A percentile compares a stretch with the other conserved stretches of the same genome.
Evolutionary conservation across 75 land plant species (phyloP).

Genomic region (Pinus taeda): DNA sequence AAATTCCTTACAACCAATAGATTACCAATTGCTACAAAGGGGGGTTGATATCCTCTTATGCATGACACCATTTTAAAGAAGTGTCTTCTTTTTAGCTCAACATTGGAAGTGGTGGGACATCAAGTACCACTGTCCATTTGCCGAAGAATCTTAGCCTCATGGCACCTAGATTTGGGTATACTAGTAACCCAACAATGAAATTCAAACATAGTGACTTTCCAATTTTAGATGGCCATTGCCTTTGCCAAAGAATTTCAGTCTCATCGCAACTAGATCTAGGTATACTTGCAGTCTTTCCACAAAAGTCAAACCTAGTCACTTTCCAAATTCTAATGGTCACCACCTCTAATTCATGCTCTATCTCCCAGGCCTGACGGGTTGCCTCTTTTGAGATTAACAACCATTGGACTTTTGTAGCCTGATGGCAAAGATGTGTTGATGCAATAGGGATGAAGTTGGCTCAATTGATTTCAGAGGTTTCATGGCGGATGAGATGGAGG

Average conservation of each 20-base stretch:
- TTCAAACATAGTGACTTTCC: no score
- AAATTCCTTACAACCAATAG: slow-evolving; percentile 61
- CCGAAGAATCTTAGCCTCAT: no score
- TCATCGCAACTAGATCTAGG: slow-evolving; percentile 50
- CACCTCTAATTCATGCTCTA: not conserved
- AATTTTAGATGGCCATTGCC: no score
- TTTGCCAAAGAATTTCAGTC: slow-evolving; percentile 18
- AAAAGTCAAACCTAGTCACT: slow-evolving; percentile 33
- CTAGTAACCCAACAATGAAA: no score
- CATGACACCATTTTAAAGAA: slow-evolving; percentile 48
- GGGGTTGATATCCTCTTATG: slow-evolving; percentile 50
- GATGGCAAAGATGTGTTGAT: slow-evolving; percentile 49
- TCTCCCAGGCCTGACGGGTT: slow-evolving; percentile 73
- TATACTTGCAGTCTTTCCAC: slow-evolving; percentile 60
- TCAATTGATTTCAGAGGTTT: slow-evolving; percentile 73
- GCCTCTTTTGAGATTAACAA: slow-evolving; percentile 72
- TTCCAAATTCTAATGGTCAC: slow-evolving; percentile 42
- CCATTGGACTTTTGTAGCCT: slow-evolving; percentile 65
- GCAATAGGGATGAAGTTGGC: slow-evolving; percentile 68
- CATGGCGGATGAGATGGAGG: slow-evolving; percentile 56
- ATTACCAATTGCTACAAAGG: slow-evolving; percentile 77
- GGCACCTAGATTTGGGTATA: no score
- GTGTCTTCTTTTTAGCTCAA: slow-evolving; percentile 42
- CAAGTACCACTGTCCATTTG: slow-evolving; percentile 49
- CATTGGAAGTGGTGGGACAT: slow-evolving; percentile 54